A percentile compares a stretch with the other conserved stretches of the same genome.
Evolutionary conservation across 441 rosid species (phyloP).

Genomic region (Populus tomentosa): DNA sequence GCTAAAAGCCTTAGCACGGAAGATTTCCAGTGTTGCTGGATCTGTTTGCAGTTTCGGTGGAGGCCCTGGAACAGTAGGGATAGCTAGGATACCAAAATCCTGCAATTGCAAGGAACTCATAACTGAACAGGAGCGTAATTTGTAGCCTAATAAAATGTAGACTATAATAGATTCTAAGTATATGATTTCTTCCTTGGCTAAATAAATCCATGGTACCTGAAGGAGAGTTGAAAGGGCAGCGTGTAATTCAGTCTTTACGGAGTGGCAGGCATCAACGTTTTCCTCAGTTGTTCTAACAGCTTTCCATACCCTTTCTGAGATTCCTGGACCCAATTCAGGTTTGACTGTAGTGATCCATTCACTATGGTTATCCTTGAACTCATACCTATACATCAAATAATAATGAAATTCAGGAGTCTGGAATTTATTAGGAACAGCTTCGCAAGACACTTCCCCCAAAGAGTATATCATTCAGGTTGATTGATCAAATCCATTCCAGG

Average conservation of each 20-base stretch:
- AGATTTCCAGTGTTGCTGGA: no score
- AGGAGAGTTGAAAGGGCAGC: slow-evolving; percentile 65
- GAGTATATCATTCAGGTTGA: neutral
- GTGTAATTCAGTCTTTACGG: slow-evolving; percentile 46
- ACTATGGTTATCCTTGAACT: slow-evolving; percentile 77
- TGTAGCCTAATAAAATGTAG: neutral
- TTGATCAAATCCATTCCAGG: neutral
- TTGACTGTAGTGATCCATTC: slow-evolving; percentile 67
- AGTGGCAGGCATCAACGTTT: slow-evolving; percentile 39
- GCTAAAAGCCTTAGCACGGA: no score
- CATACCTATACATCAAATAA: slow-evolving; percentile 44
- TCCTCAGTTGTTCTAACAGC: slow-evolving; percentile 51
- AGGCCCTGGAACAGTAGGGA: no score
- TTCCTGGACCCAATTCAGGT: slow-evolving; percentile 69
- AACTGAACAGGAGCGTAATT: neutral
- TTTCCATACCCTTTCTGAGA: slow-evolving; percentile 57
- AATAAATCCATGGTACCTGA: slow-evolving; percentile 40
- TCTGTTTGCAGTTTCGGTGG: no score
- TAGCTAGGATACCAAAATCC: no score
- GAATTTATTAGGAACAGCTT: neutral
- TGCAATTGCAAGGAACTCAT: neutral
- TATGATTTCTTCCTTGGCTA: neutral
- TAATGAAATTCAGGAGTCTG: slow-evolving; percentile 14
- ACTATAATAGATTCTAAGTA: neutral
- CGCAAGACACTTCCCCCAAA: neutral